phyloP scores from a whole-genome alignment of 192 early-diverging fungal species.

The Coemansia brasiliensis region DNA sequence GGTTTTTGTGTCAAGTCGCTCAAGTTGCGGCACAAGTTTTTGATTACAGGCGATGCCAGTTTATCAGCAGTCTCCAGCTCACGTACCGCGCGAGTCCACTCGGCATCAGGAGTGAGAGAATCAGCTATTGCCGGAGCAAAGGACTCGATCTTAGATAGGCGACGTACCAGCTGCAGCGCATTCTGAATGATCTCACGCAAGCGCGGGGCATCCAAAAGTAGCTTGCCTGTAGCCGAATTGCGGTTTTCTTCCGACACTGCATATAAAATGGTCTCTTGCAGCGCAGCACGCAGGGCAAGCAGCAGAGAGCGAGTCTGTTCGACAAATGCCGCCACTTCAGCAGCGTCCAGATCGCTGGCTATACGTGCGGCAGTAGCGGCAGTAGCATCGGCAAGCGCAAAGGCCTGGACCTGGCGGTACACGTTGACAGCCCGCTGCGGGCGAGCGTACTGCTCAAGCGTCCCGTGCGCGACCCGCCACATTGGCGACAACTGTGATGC shows the following conservation, averaged over 20 bases:
- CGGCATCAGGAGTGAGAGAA: constrained; percentile 9
- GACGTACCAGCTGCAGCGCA: constrained; percentile 13
- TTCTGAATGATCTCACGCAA: constrained; percentile 36
- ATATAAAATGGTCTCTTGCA: constrained; percentile 21
- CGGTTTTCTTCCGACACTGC: constrained; percentile 31
- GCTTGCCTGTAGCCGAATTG: constrained; percentile 9
- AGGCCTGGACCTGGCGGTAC: constrained; percentile 68
- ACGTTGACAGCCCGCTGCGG: constrained; percentile 60
- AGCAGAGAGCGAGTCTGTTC: constrained; percentile 2
- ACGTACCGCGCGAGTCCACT: constrained; percentile 23
- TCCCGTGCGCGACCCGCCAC: constrained; percentile 62
- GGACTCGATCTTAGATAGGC: constrained; percentile 9
- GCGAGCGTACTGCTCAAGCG: constrained; percentile 56
- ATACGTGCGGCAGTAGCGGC: constrained; percentile 5
- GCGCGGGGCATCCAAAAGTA: constrained; percentile 21
- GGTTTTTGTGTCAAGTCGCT: constrained; percentile 5
- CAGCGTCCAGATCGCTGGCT: constrained; percentile 2
- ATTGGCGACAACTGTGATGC: constrained; percentile 53
- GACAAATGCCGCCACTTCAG: background rate
- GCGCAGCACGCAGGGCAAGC: constrained; percentile 15
- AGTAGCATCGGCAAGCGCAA: constrained; percentile 30
- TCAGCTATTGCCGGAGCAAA: constrained; percentile 7
- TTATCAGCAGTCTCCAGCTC: constrained; percentile 17
- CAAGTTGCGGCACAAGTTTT: constrained; percentile 5
- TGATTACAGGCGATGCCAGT: constrained; percentile 20